phyloP scores from a whole-genome alignment of 768 basidiomycete genomes.

The Tricholoma hemisulphureum region DNA sequence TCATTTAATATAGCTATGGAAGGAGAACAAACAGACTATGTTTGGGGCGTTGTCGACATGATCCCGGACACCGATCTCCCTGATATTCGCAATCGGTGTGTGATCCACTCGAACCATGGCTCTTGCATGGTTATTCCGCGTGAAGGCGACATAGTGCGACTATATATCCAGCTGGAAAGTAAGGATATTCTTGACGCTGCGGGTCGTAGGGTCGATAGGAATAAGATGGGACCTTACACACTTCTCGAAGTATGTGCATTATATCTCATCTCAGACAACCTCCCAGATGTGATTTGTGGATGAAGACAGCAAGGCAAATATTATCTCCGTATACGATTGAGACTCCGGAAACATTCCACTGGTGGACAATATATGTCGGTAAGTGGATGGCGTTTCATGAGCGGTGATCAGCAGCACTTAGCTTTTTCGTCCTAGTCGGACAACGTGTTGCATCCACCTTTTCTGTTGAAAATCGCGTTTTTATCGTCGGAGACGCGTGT shows the following conservation, averaged over 20 bases:
- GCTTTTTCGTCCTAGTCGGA: constrained; percentile 46
- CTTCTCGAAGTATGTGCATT: constrained; percentile 47
- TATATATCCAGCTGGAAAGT: constrained; percentile 69
- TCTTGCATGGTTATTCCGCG: constrained; percentile 76
- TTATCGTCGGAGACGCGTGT: constrained; percentile 77
- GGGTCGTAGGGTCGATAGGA: constrained; percentile 55
- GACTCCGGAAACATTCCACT: constrained; percentile 51
- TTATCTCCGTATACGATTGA: constrained; percentile 55
- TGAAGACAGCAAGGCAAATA: constrained; percentile 53
- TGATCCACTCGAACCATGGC: constrained; percentile 67
- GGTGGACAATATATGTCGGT: constrained; percentile 67
- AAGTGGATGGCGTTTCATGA: constrained; percentile 42
- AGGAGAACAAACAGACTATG: constrained; percentile 72
- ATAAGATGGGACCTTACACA: constrained; percentile 45
- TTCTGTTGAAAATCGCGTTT: constrained; percentile 60
- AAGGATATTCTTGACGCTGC: constrained; percentile 41
- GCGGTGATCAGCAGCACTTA: not conserved
- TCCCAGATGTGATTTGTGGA: not conserved
- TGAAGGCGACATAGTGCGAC: constrained; percentile 62
- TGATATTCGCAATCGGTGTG: constrained; percentile 64
- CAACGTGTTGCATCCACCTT: constrained; percentile 71
- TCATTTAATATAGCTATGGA: constrained; percentile 64
- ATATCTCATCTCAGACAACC: not conserved
- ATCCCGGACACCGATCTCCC: constrained; percentile 74
- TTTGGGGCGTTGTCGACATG: constrained; percentile 83